phyloP scores from a whole-genome alignment of 192 early-diverging fungal genomes.

The Gorgonomyces haynaldii region DNA sequence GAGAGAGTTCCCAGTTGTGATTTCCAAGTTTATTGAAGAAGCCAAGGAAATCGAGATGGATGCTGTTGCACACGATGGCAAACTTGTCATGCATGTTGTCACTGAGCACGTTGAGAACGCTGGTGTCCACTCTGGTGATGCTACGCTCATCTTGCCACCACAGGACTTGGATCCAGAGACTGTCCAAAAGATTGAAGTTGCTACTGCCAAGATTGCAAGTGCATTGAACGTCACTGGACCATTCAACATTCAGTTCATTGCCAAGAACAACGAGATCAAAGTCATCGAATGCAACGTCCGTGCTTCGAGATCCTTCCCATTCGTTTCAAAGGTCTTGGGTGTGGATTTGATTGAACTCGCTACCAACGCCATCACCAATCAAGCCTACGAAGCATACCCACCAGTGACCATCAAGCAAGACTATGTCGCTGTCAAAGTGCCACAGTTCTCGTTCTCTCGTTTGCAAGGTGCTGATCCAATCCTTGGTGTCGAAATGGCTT shows the following conservation, averaged over 20 bases:
- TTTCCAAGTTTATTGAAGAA: slow-evolving; percentile 96
- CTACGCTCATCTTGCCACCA: slow-evolving; percentile 87
- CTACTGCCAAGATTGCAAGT: slow-evolving; percentile 82
- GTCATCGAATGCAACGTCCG: slow-evolving; percentile 99
- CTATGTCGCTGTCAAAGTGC: slow-evolving; percentile 94
- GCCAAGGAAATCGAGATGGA: slow-evolving; percentile 99
- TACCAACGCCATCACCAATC: slow-evolving; percentile 80
- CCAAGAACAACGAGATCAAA: slow-evolving; percentile 99
- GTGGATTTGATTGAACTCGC: slow-evolving; percentile 96
- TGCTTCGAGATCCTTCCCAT: slow-evolving; percentile 93
- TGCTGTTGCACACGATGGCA: slow-evolving; percentile 90
- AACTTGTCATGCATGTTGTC: slow-evolving; percentile 86
- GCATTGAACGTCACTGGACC: slow-evolving; percentile 96
- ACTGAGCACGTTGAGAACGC: slow-evolving; percentile 99
- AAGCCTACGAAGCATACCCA: slow-evolving; percentile 73
- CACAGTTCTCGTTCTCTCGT: slow-evolving; percentile 95
- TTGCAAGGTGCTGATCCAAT: slow-evolving; percentile 94
- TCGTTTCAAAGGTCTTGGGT: slow-evolving; percentile 92
- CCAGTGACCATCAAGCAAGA: slow-evolving; percentile 50
- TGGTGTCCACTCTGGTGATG: slow-evolving; percentile 98
- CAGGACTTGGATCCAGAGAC: slow-evolving; percentile 93
- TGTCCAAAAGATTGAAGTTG: slow-evolving; percentile 81
- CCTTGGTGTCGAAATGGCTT: slow-evolving; percentile 98
- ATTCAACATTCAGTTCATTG: slow-evolving; percentile 98
- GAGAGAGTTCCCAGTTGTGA: slow-evolving; percentile 89